These are phyloP conservation scores for Suillus cothurnatus DNA, from an alignment of 768 basidiomycete genomes.

Conservation along the genomic window DNA sequence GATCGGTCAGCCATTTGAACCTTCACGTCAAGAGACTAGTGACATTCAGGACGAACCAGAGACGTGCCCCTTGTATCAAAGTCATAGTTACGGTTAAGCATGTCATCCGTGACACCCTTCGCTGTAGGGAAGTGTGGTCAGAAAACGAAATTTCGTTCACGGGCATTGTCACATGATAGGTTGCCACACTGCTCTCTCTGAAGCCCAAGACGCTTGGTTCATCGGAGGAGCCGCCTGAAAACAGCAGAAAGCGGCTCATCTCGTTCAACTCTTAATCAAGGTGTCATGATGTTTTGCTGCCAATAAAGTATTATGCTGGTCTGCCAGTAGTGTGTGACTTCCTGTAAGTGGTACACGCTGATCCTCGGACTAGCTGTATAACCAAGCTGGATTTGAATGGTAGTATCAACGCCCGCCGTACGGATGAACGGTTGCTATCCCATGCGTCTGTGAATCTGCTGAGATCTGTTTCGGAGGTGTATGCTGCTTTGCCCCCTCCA, in stretches of 20 bases:
- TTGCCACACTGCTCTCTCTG: not conserved
- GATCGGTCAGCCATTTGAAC: constrained; percentile 49
- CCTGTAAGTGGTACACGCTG: not conserved
- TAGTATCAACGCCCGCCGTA: not conserved
- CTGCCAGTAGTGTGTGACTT: not conserved
- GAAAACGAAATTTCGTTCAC: not conserved
- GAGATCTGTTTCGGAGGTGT: not conserved
- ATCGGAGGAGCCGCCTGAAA: not conserved
- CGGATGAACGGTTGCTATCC: not conserved
- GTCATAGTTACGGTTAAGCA: constrained; percentile 50
- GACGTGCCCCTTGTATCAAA: constrained; percentile 52
- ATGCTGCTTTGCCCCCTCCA: not conserved
- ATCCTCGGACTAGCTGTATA: not conserved
- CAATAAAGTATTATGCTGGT: not conserved
- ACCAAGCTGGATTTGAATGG: not conserved
- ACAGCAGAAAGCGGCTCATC: not conserved
- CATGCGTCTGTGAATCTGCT: not conserved
- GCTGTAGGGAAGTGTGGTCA: constrained; percentile 32
- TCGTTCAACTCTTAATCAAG: not conserved
- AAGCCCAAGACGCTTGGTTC: not conserved
- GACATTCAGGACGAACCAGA: not conserved
- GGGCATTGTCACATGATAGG: not conserved
- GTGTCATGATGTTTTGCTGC: not conserved
- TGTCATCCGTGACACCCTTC: constrained; percentile 58
- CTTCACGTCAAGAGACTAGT: not conserved